A percentile compares a stretch with the other conserved stretches of the same genome.
phyloP scores from a whole-genome alignment of 345 rosid species.

The Eucalyptus shirleyi region DNA sequence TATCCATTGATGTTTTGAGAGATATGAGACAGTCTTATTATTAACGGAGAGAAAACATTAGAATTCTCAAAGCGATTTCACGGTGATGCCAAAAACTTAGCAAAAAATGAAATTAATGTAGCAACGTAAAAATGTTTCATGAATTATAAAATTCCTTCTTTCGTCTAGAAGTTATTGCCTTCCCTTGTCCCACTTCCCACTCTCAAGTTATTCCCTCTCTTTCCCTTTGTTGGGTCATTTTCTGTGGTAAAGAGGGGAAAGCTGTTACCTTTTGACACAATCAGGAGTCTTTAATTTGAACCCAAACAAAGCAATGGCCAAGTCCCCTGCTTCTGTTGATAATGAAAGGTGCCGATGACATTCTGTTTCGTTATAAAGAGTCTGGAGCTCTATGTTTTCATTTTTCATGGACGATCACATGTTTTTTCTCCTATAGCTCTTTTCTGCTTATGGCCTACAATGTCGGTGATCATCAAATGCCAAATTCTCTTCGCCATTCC shows the following conservation, averaged over 20 bases:
- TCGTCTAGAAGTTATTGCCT: background rate
- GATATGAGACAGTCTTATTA: background rate
- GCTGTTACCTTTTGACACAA: background rate
- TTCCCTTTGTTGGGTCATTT: background rate
- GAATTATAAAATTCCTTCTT: background rate
- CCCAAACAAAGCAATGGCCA: background rate
- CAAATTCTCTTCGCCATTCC: background rate
- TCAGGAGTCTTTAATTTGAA: background rate
- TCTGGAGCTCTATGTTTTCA: no score
- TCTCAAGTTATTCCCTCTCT: background rate
- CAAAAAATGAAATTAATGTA: background rate
- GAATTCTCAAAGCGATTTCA: background rate
- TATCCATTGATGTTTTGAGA: background rate
- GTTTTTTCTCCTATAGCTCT: no score
- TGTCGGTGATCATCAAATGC: no score
- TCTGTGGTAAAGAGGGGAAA: background rate
- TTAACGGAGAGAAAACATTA: rapidly evolving
- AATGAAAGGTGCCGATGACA: background rate
- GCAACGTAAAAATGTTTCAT: background rate
- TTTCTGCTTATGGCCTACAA: no score
- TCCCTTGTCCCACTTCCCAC: background rate
- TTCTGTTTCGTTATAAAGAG: background rate
- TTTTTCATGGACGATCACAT: no score
- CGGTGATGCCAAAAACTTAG: background rate
- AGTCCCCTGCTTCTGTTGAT: background rate